Evolutionary conservation across 1,284 basidiomycete species (phyloP).

Genomic region (Cryptococcus amylolentus): DNA sequence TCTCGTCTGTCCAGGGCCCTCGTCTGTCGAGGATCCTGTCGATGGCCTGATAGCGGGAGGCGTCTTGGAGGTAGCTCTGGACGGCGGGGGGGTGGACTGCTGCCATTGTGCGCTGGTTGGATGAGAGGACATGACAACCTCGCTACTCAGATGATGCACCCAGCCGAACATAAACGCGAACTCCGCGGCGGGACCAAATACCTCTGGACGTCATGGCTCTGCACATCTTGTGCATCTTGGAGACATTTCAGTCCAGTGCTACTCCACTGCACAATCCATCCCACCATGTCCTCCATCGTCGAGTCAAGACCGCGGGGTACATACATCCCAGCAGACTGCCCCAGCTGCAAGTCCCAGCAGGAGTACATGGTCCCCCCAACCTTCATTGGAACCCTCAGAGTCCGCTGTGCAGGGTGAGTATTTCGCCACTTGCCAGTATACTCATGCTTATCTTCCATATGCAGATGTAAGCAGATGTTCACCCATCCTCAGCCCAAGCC

Average conservation of each 20-base stretch:
- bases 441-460: background rate
- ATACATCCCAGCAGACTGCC: constrained; percentile 45
- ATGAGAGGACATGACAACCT: background rate
- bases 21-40: constrained; percentile 43
- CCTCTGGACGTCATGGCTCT: too few species aligned
- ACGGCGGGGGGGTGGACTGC: constrained; percentile 4
- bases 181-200: too few species aligned
- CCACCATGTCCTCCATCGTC: constrained; percentile 46
- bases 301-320: constrained; percentile 45
- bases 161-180: background rate
- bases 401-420: constrained; percentile 66
- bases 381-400: constrained; percentile 60
- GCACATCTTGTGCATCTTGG: too few species aligned
- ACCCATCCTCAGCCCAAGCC: constrained; percentile 42
- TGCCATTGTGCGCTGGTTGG: constrained; percentile 1
- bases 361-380: constrained; percentile 73
- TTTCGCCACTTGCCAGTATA: background rate
- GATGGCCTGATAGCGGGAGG: constrained; percentile 30
- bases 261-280: too few species aligned
- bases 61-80: constrained; percentile 21
- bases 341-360: constrained; percentile 60
- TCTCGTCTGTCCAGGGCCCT: constrained; percentile 43
- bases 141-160: background rate
- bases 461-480: constrained; percentile 31
- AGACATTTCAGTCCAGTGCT: too few species aligned